These are phyloP conservation scores for Jacaranda copaia DNA, from an alignment of 257 asterid genomes.

Conservation along the genomic window DNA sequence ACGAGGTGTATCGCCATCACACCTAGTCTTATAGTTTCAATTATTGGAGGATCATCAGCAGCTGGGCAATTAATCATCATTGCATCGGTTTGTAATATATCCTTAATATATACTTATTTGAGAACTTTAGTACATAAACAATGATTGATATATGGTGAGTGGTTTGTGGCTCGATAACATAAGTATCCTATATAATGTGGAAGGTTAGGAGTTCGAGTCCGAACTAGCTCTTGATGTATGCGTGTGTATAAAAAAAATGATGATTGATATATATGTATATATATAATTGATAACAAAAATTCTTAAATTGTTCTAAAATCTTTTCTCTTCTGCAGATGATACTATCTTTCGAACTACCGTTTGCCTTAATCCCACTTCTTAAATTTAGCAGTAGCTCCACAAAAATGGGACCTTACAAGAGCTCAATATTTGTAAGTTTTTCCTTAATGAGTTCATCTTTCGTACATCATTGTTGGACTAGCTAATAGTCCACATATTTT, in stretches of 20 bases:
- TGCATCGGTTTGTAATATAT: constrained; percentile 68
- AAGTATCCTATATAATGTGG: too few species aligned
- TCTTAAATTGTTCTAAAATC: background rate
- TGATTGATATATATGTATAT: too few species aligned
- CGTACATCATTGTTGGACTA: too few species aligned
- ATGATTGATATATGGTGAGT: too few species aligned
- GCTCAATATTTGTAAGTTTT: constrained; percentile 76
- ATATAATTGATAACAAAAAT: too few species aligned
- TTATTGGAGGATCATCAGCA: constrained; percentile 85
- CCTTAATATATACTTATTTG: too few species aligned
- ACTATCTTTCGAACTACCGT: constrained; percentile 90
- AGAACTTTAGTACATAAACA: too few species aligned
- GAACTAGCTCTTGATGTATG: too few species aligned
- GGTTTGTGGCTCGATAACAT: too few species aligned
- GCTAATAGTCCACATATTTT: too few species aligned
- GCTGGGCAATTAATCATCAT: constrained; percentile 90
- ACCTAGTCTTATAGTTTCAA: constrained; percentile 83
- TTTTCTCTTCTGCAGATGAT: constrained; percentile 67
- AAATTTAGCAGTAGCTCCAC: constrained; percentile 77
- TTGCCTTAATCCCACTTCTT: constrained; percentile 79
- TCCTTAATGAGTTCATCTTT: background rate
- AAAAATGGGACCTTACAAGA: constrained; percentile 91
- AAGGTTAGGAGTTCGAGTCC: too few species aligned
- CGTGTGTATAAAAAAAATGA: too few species aligned
- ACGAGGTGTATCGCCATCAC: constrained; percentile 86